A percentile compares a stretch with the other conserved stretches of the same genome.
phyloP scores from a whole-genome alignment of 148 eudicot genomes.

The Camellia sinensis region DNA sequence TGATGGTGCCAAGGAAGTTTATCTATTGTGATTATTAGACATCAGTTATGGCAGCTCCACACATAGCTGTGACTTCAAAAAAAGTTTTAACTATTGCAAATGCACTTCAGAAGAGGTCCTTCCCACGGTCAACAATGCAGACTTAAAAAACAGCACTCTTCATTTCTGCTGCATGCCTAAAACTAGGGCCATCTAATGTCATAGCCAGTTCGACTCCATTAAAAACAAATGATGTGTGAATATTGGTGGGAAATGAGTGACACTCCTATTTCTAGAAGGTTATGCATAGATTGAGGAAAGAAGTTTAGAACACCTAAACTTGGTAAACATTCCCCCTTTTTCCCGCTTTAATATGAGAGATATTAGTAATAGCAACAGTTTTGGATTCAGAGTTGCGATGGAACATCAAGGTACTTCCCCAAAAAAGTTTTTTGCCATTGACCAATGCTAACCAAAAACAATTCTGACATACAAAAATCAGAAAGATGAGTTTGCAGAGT shows the following conservation, averaged over 20 bases:
- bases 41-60: too few species aligned
- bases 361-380: not conserved
- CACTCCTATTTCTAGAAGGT: not conserved
- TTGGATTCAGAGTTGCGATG: not conserved
- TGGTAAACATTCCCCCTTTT: not conserved
- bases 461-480: not conserved
- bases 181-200: not conserved
- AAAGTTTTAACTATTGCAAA: too few species aligned
- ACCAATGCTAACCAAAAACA: not conserved
- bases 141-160: too few species aligned
- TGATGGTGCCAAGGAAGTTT: too few species aligned
- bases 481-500: not conserved
- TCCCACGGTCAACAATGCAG: too few species aligned
- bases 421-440: not conserved
- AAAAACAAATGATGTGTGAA: not conserved
- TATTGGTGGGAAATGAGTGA: not conserved
- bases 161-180: not conserved
- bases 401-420: not conserved
- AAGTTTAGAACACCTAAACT: not conserved
- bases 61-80: too few species aligned
- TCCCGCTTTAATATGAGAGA: not conserved
- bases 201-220: not conserved
- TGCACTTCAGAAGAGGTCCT: too few species aligned
- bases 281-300: not conserved
- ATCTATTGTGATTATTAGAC: too few species aligned